These are phyloP conservation scores for Neurospora crassa DNA, from an alignment of 2,329 filamentous ascomycete genomes.

Conservation along the genomic window DNA sequence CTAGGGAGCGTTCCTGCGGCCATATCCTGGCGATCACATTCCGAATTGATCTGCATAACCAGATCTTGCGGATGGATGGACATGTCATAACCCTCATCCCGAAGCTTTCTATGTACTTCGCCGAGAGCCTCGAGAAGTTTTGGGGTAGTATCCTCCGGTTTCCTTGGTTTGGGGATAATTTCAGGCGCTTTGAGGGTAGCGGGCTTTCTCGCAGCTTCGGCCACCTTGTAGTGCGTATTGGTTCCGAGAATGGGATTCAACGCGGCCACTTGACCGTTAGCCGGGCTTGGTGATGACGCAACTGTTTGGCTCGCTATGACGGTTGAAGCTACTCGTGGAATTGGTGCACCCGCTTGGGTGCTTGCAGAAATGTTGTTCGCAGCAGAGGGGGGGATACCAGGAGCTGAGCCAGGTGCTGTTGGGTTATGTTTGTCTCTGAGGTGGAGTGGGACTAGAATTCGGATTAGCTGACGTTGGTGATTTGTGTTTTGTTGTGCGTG, in stretches of 20 bases:
- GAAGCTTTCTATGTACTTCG: constrained; percentile 1
- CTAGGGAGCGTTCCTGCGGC: constrained; percentile 5
- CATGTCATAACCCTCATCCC: constrained; percentile 6
- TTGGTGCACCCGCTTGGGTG: background rate
- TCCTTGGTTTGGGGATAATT: background rate
- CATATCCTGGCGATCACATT: background rate
- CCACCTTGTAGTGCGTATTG: constrained; percentile 9
- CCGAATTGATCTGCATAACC: constrained; percentile 2
- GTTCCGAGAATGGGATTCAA: constrained; percentile 8
- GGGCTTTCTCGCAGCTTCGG: background rate
- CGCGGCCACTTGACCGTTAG: background rate
- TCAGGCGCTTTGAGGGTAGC: background rate
- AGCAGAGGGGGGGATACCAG: background rate
- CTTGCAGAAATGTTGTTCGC: background rate
- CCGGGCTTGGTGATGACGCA: background rate
- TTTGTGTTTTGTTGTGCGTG: background rate
- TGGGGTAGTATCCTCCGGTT: background rate
- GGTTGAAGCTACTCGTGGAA: background rate
- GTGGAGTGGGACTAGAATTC: constrained; percentile 13
- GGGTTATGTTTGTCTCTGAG: constrained; percentile 8
- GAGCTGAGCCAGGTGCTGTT: background rate
- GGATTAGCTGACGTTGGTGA: constrained; percentile 7
- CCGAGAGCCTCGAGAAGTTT: background rate
- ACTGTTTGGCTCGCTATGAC: background rate
- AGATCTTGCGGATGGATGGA: constrained; percentile 5